Evolutionary conservation across 208 protist species (phyloP).

Genomic region (Wallacemonas sp.): DNA sequence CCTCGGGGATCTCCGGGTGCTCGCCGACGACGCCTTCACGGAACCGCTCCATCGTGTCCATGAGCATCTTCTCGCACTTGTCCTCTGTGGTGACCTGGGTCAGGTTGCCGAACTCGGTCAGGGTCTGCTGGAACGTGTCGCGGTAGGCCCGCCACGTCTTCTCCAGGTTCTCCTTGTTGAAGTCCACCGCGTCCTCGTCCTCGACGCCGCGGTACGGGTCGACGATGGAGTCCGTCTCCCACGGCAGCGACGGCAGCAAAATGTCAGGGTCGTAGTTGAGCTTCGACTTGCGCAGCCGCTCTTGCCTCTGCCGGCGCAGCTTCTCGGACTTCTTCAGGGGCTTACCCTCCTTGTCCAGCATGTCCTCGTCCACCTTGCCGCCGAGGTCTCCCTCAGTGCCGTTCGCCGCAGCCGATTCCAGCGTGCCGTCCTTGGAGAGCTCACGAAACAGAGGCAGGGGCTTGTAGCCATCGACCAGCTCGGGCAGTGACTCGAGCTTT

Average conservation of each 20-base stretch:
- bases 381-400: neutral
- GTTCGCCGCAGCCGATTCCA: slow-evolving; percentile 24
- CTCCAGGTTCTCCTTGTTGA: slow-evolving; percentile 81
- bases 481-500: slow-evolving; percentile 68
- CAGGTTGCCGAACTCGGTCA: slow-evolving; percentile 86
- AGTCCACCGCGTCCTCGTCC: slow-evolving; percentile 57
- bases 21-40: slow-evolving; percentile 74
- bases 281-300: slow-evolving; percentile 74
- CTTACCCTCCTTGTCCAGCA: slow-evolving; percentile 28
- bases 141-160: slow-evolving; percentile 80
- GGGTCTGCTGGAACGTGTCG: slow-evolving; percentile 73
- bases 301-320: slow-evolving; percentile 73
- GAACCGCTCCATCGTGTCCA: slow-evolving; percentile 78
- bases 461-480: slow-evolving; percentile 84
- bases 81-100: slow-evolving; percentile 80
- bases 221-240: slow-evolving; percentile 85
- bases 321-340: slow-evolving; percentile 67
- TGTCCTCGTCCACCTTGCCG: slow-evolving; percentile 19
- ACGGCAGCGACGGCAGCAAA: slow-evolving; percentile 80
- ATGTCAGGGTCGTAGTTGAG: slow-evolving; percentile 81
- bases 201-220: slow-evolving; percentile 84
- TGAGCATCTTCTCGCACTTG: slow-evolving; percentile 78
- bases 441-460: slow-evolving; percentile 82
- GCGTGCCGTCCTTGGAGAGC: slow-evolving; percentile 42
- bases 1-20: slow-evolving; percentile 69